Evolutionary conservation across 192 early-diverging fungal genomes (phyloP).

Genomic region (Coemansia sp.): DNA sequence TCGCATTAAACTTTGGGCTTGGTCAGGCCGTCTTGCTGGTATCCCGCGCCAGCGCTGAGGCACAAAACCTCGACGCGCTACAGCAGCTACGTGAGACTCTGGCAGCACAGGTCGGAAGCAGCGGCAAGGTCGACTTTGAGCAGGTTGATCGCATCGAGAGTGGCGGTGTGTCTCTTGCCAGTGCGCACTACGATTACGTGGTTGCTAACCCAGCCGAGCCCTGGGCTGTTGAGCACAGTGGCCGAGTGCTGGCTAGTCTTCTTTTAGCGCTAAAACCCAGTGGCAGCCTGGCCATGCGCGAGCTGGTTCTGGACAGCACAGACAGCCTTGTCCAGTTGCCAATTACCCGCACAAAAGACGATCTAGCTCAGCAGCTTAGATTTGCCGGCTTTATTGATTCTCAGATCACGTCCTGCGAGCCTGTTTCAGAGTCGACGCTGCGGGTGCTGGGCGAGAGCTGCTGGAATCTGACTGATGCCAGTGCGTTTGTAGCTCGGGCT

Average conservation of each 20-base stretch:
- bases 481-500: conserved; percentile 49
- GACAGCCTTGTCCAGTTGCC: conserved; percentile 47
- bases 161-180: conserved; percentile 56
- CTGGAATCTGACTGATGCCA: conserved; percentile 59
- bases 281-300: conserved; percentile 65
- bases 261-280: conserved; percentile 65
- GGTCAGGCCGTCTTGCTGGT: conserved; percentile 43
- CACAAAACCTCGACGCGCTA: conserved; percentile 31
- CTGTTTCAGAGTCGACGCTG: conserved; percentile 55
- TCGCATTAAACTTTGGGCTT: background rate
- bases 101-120: conserved; percentile 54
- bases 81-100: conserved; percentile 55
- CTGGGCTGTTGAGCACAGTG: conserved; percentile 64
- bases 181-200: conserved; percentile 61
- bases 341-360: conserved; percentile 58
- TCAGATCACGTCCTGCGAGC: conserved; percentile 26
- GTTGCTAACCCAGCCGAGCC: conserved; percentile 60
- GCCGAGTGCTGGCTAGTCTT: conserved; percentile 60
- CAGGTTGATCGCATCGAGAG: conserved; percentile 75
- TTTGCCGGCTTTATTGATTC: conserved; percentile 85
- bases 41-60: conserved; percentile 30
- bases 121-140: conserved; percentile 77
- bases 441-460: conserved; percentile 48
- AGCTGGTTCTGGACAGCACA: conserved; percentile 62
- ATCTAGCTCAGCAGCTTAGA: conserved; percentile 69